These are phyloP conservation scores for Chrysanthemum lavandulifolium DNA, from an alignment of 129 eudicot genomes.

Conservation along the genomic window DNA sequence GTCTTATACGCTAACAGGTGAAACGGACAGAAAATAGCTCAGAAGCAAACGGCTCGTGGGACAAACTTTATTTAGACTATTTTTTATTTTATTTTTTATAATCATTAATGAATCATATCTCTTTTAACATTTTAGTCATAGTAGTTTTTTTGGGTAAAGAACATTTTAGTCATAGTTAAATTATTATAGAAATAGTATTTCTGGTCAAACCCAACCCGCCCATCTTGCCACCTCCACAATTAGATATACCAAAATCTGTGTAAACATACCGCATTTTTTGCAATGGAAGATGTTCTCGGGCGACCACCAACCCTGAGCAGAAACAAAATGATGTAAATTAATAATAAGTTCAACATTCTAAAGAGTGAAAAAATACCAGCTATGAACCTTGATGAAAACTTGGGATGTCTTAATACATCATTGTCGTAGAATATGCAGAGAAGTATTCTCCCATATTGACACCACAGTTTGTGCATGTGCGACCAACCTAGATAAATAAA, in stretches of 20 bases:
- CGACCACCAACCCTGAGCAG: slow-evolving; percentile 79
- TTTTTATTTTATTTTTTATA: no score
- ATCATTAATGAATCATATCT: no score
- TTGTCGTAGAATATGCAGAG: slow-evolving; percentile 93
- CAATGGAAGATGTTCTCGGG: slow-evolving; percentile 84
- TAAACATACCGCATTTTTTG: slow-evolving; percentile 78
- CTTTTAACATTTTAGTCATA: no score
- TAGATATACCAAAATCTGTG: not conserved
- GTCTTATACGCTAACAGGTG: no score
- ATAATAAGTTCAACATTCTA: not conserved
- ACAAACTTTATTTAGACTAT: no score
- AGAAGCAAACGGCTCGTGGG: no score
- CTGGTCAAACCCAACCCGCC: not conserved
- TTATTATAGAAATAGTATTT: no score
- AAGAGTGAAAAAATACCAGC: not conserved
- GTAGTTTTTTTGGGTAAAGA: no score
- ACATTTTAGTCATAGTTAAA: no score
- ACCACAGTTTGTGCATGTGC: slow-evolving; percentile 85
- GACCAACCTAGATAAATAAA: slow-evolving; percentile 48
- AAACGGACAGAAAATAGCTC: no score
- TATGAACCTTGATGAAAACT: not conserved
- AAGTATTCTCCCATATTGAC: slow-evolving; percentile 98
- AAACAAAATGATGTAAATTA: not conserved
- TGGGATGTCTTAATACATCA: slow-evolving; percentile 47
- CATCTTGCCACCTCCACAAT: not conserved